Base-by-base conservation (phyloP, 305 asterid species). In the Solanum hybrid region DNA sequence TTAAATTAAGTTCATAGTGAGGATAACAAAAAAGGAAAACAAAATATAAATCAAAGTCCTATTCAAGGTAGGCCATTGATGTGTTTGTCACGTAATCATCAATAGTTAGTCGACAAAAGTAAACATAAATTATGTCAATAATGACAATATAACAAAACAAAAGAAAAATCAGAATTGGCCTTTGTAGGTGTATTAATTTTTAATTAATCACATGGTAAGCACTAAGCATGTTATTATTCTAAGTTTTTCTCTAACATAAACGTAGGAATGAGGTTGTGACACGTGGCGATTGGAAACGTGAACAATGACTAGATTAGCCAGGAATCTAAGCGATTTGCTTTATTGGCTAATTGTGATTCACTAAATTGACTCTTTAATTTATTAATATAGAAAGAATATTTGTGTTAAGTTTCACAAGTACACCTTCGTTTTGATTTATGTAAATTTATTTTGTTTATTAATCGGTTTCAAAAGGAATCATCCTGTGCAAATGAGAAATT, bases 261-360 rank as follows among this genome's bases (percentile, higher is more conserved):
- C 86, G 31, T 19, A 89, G 4, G 92, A 66, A 38, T 78, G 22
- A 14, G 26, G 40, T 24, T 14, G n/a, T 19, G 88, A 40, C 91
- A 82, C 29, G 64, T 37, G 66, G n/a, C 3, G 3, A 15, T 17
- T 5, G 6, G 11, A 6, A n/a, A 36, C 56, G 56, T 36, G 32
- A 78, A 12, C 10, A 78, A n/a, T 88, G 89, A 90, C n/a, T 64
- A 56, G 17, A 4, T 32, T 31, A 60, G 36, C 32, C 24, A 45
- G 24, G 42, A 86, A 86, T 79, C 77, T 60, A 38, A 32, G 84
- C 40, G 40, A 56, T 45, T 36, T 27, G 36, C 34, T 37, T 88
- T 56, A 88, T 69, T 90, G 86, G 88, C 10, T 38, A 80, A 80
- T 80, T 80, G 86, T 80, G 69, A 80, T 80, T 38, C 69, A 80